Percentiles rank a stretch among this genome's conserved stretches.
These are phyloP conservation scores for Stephanodiscus minutulus DNA, from an alignment of 108 stramenopile genomes.

Conservation along the genomic window DNA sequence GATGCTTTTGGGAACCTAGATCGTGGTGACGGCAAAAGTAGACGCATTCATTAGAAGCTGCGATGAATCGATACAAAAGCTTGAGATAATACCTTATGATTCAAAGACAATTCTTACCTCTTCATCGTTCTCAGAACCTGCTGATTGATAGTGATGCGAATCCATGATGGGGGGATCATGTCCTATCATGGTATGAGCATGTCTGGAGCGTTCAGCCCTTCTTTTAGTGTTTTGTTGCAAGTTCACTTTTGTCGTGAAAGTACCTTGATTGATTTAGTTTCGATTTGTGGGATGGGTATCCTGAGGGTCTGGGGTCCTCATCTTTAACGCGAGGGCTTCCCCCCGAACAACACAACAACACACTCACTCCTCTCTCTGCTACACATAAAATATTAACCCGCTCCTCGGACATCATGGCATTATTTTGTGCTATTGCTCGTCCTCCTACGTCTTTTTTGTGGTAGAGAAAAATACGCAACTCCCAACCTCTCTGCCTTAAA, in stretches of 20 bases:
- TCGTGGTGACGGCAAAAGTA: not conserved
- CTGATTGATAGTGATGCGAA: not conserved
- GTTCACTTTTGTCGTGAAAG: too few relatives aligned
- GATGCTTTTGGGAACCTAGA: not conserved
- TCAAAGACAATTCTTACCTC: constrained; percentile 8
- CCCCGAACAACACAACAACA: too few relatives aligned
- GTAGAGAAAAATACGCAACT: too few relatives aligned
- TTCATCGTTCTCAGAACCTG: not conserved
- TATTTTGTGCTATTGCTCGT: too few relatives aligned
- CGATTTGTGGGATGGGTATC: too few relatives aligned
- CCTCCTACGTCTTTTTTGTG: too few relatives aligned
- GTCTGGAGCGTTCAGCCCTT: not conserved
- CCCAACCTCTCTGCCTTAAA: not conserved
- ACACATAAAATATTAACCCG: too few relatives aligned
- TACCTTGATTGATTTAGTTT: too few relatives aligned
- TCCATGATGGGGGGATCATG: constrained; percentile 4
- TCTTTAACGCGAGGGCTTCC: too few relatives aligned
- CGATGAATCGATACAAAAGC: not conserved
- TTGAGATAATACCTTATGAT: not conserved
- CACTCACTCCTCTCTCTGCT: too few relatives aligned
- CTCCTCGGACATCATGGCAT: too few relatives aligned
- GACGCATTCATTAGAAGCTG: not conserved
- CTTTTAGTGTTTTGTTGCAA: not conserved
- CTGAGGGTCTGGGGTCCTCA: too few relatives aligned
- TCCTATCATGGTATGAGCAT: constrained; percentile 2